Evolutionary conservation across 202 grass and related monocot genomes (phyloP), one percentile per base, ranked within the genome.

Genomic region (Cymbopogon flexuosus): DNA sequence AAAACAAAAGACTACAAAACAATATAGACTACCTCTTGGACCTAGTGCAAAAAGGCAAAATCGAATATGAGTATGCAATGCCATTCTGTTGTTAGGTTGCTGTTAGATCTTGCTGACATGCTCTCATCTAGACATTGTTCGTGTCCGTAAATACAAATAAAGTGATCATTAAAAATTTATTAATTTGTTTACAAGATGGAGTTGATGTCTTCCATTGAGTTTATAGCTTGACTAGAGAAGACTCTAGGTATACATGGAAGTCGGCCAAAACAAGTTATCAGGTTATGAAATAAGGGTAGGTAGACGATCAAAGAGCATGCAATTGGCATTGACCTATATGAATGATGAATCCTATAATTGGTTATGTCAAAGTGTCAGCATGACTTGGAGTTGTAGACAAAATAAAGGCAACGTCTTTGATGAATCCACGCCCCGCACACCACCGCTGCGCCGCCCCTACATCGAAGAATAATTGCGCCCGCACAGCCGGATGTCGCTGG

Each of bases 51-150:
- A 57, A 69, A 72, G 91, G 91, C 46, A 75, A 92, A 84, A 86
- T 94, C 10, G 91, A 92, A 89, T 97, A 97, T 2, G 91, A 91
- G 94, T 94, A 91, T 13, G 89, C 39, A 62, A 42, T 89, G 41
- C 45, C 54, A 59, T 89, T 42, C 0, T 43, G 5, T 16, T 49
- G 45, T 49, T 49, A 49, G 46, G 14, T 6, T 49, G 1, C 0
- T 16, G 5, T 18, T 16, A 49, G 5, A 18, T 49, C 46, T 34
- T 39, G 11, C 33, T 46, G n/a, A 62, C 45, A 78, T 59, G 34
- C 18, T 40, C 3, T 35, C 19, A n/a, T 51, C 47, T 51, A n/a
- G 16, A n/a, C 2, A 51, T n/a, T 18, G 1, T 18, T 18, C 5
- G 15, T 51, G 5, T 51, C 5, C 0, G 1, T 2, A 18, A 51